phyloP scores from a whole-genome alignment of 2,329 filamentous ascomycete genomes.

The Alternaria novae-zelandiae region DNA sequence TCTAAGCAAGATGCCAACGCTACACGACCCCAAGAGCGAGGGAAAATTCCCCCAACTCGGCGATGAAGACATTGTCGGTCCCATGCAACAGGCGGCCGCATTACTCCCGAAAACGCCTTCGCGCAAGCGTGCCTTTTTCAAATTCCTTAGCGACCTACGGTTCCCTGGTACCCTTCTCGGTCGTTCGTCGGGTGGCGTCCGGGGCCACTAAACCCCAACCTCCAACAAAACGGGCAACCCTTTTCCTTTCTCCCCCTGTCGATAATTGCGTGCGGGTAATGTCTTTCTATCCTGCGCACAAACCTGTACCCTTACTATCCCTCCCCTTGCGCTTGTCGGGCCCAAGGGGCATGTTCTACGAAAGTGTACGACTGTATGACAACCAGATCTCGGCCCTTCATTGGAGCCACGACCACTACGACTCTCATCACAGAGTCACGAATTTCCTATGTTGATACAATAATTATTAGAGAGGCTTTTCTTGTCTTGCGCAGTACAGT shows the following conservation, averaged over 20 bases:
- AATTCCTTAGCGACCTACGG: conserved; percentile 47
- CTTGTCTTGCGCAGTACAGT: conserved; percentile 17
- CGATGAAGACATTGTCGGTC: conserved; percentile 91
- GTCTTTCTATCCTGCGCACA: conserved; percentile 23
- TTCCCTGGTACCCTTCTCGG: conserved; percentile 44
- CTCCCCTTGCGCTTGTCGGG: conserved; percentile 20
- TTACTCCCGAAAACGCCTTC: conserved; percentile 48
- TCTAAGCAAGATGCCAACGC: conserved; percentile 69
- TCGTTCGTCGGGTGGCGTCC: conserved; percentile 36
- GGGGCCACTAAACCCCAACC: conserved; percentile 26
- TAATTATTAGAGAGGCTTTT: conserved; percentile 30
- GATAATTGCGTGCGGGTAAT: conserved; percentile 41
- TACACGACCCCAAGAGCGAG: conserved; percentile 69
- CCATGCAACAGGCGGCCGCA: conserved; percentile 64
- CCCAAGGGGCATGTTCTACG: conserved; percentile 31
- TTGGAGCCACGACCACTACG: conserved; percentile 37
- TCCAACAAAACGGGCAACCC: conserved; percentile 1
- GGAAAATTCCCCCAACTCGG: conserved; percentile 89
- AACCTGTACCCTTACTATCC: conserved; percentile 40
- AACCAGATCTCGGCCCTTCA: conserved; percentile 25
- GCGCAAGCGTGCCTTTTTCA: conserved; percentile 48
- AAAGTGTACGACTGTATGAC: conserved; percentile 50
- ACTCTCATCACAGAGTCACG: conserved; percentile 37
- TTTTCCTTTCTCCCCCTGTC: conserved; percentile 27
- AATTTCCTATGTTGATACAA: conserved; percentile 43